Evolutionary conservation across 495 filamentous ascomycete genomes (phyloP).

Genomic region (Baudoinia panamericana): DNA sequence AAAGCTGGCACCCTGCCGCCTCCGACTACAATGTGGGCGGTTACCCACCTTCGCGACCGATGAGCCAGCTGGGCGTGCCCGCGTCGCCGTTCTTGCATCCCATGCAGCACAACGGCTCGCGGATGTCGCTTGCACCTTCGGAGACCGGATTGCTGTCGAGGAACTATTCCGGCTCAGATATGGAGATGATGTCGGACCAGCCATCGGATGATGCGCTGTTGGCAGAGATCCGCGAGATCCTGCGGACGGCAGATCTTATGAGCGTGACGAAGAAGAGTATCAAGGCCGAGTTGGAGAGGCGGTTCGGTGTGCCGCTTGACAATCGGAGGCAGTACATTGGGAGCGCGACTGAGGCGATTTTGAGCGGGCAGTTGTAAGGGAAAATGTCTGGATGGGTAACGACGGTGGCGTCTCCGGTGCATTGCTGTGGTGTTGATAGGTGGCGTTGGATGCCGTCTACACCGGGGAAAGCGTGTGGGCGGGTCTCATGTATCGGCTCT

Average conservation of each 20-base stretch:
- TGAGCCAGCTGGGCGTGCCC: constrained; percentile 56
- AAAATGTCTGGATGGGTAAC: background rate
- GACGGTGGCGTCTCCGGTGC: too few relatives aligned
- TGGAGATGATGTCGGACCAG: constrained; percentile 59
- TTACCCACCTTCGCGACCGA: constrained; percentile 46
- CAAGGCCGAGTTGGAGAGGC: constrained; percentile 78
- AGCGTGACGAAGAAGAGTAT: constrained; percentile 96
- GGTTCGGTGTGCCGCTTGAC: constrained; percentile 74
- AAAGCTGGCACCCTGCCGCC: constrained; percentile 49
- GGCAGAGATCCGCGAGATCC: constrained; percentile 86
- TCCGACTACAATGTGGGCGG: constrained; percentile 46
- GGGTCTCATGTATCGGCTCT: too few relatives aligned
- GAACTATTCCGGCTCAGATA: constrained; percentile 36
- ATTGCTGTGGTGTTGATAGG: too few relatives aligned
- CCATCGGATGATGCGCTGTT: constrained; percentile 82
- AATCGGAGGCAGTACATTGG: constrained; percentile 75
- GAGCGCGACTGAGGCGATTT: constrained; percentile 58
- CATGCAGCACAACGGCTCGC: constrained; percentile 38
- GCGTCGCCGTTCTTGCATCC: constrained; percentile 21
- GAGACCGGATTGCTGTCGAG: constrained; percentile 34
- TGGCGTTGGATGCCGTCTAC: too few relatives aligned
- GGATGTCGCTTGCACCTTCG: constrained; percentile 69
- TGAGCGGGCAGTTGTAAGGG: constrained; percentile 51
- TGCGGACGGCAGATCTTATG: constrained; percentile 89
- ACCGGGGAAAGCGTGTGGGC: too few relatives aligned